Base-by-base conservation (phyloP, 805 yeast genomes). In the Yarrowia hollandica region DNA sequence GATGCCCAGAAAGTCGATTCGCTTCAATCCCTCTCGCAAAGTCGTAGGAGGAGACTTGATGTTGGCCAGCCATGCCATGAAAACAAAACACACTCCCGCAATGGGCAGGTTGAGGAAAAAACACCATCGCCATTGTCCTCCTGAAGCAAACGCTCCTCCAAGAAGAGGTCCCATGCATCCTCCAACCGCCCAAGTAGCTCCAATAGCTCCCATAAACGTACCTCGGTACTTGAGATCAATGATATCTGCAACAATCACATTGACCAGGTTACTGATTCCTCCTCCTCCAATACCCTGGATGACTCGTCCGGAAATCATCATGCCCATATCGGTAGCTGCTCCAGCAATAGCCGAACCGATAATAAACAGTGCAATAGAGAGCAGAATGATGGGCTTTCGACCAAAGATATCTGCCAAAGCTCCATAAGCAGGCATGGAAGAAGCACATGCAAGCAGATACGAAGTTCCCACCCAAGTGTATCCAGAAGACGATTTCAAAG, bases 261-360 rank as follows among this genome's bases (percentile, higher is more conserved):
- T 83, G 15, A 88, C 82, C 66, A 88, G 74, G 0, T 90, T 79
- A 46, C 84, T 84, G 65, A 89, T 80, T 1, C 96, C 96, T 12
- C 96, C 94, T 16, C 95, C 96, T 14, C 96, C 96, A 60, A 86
- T 79, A 21, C 97, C 97, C 30, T 95, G 85, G 46, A 90, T 75
- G 61, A 88, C 84, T 65, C 95, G 77, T 1, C 90, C 91, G 2
- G 82, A 86, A 61, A 86, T 84, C 38, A 86, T 73, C 79, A 80
- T 77, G 61, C 77, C 71, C 82, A 86, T 82, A 15, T 60, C 55
- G 50, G 59, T 66, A 21, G 63, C 62, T 22, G 65, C 60, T 1
- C 83, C 90, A 56, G 78, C 76, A 11, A 77, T 58, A 2, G 77
- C 64, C 59, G 77, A 74, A 5, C 80, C 81, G 5, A 72, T 26